phyloP scores from a whole-genome alignment of 2,329 filamentous ascomycete genomes.

The Alternaria ventricosa region DNA sequence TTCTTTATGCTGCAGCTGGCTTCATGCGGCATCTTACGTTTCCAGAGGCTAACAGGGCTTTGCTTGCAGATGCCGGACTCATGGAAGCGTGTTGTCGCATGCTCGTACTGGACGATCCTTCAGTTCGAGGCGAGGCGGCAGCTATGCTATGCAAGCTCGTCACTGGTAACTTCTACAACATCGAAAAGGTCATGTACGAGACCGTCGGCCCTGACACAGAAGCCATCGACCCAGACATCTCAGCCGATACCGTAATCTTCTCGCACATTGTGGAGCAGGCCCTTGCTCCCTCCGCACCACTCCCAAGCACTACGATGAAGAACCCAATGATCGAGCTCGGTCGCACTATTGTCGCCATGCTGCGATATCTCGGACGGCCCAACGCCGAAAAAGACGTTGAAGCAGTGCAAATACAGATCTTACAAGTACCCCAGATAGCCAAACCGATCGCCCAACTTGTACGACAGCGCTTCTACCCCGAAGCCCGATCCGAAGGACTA shows the following conservation, averaged over 20 bases:
- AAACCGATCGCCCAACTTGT: conserved; percentile 42
- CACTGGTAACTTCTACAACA: conserved; percentile 40
- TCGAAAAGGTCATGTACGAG: conserved; percentile 36
- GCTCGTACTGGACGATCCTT: conserved; percentile 35
- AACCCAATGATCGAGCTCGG: conserved; percentile 47
- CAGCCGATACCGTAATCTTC: conserved; percentile 32
- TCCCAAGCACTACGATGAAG: conserved; percentile 49
- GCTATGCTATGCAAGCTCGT: conserved; percentile 45
- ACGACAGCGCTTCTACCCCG: conserved; percentile 45
- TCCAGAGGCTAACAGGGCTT: conserved; percentile 38
- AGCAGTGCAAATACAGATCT: conserved; percentile 31
- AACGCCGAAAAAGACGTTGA: conserved; percentile 31
- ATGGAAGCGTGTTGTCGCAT: conserved; percentile 39
- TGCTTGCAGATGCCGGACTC: conserved; percentile 41
- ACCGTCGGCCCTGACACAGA: conserved; percentile 22
- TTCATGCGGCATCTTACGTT: conserved; percentile 47
- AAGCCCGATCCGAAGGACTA: conserved; percentile 45
- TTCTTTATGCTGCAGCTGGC: conserved; percentile 47
- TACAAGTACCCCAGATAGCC: conserved; percentile 37
- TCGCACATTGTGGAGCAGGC: conserved; percentile 40
- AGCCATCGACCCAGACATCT: conserved; percentile 17
- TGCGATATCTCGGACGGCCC: conserved; percentile 25
- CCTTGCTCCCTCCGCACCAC: conserved; percentile 35
- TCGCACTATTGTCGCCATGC: conserved; percentile 34
- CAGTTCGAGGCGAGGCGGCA: conserved; percentile 45